Evolutionary conservation across 768 basidiomycete species (phyloP).

Genomic region (Vararia minispora): DNA sequence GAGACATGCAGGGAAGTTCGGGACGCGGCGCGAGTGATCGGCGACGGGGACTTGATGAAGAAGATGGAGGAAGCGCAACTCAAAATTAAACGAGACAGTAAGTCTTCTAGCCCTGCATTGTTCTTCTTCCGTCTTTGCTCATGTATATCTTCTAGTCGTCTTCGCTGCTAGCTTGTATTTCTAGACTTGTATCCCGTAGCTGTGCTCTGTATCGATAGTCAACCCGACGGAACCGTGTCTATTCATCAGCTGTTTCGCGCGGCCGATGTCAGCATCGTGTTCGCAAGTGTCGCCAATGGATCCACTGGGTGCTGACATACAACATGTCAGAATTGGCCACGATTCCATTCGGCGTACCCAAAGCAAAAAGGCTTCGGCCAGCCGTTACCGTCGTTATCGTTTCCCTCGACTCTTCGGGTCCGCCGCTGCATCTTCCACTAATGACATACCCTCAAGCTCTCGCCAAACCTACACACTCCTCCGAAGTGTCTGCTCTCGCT

Average conservation of each 20-base stretch:
- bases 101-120: conserved; percentile 25
- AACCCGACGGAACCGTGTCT: no score
- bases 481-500: not conserved
- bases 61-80: conserved; percentile 96
- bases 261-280: not conserved
- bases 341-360: no score
- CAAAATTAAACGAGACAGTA: conserved; percentile 93
- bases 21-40: conserved; percentile 95
- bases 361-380: no score
- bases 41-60: conserved; percentile 89
- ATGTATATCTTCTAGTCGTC: conserved; percentile 39
- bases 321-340: no score
- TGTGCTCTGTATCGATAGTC: conserved; percentile 2
- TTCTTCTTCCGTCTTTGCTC: not conserved
- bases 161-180: conserved; percentile 86
- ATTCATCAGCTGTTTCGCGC: no score
- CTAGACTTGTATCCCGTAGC: conserved; percentile 28
- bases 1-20: conserved; percentile 95
- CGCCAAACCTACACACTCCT: conserved; percentile 2
- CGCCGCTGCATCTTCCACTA: conserved; percentile 3
- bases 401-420: not conserved
- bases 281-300: no score
- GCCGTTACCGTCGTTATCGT: not conserved
- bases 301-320: no score
- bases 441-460: conserved; percentile 3